Conservation (phyloP, 169 alveolate species). For the Eimeria necatrix region DNA sequence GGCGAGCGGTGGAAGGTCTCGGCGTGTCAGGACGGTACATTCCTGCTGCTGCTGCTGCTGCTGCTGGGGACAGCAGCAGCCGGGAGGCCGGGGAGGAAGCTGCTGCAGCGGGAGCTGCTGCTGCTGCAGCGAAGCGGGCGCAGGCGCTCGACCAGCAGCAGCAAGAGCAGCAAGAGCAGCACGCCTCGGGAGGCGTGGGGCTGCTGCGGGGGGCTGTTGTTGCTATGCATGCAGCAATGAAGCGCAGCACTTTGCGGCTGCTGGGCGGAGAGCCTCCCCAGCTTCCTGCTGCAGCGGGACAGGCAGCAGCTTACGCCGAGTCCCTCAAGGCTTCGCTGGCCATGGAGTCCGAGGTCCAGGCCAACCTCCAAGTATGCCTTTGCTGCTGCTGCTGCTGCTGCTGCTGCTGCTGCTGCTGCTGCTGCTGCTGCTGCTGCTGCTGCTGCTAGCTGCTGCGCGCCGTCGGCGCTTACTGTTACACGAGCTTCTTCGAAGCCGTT, state of each 20-base stretch:
- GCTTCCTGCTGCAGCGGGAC: neutral
- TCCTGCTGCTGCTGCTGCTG: constrained; percentile 54
- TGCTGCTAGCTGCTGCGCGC: constrained; percentile 29
- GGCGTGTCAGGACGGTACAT: constrained; percentile 70
- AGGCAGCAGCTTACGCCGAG: constrained; percentile 14
- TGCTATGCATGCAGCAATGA: constrained; percentile 38
- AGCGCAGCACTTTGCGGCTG: constrained; percentile 45
- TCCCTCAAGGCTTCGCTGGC: constrained; percentile 38
- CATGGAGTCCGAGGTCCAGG: constrained; percentile 41
- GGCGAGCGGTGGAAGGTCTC: constrained; percentile 55
- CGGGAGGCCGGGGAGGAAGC: neutral
- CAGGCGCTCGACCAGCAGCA: neutral
- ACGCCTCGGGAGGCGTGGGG: constrained; percentile 22
- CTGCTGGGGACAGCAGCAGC: neutral
- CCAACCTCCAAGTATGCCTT: constrained; percentile 21
- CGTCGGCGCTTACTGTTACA: neutral
- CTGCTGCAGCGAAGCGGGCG: neutral
- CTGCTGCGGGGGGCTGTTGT: neutral
- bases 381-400: constrained; percentile 38
- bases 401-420: neutral
- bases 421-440: constrained; percentile 1
- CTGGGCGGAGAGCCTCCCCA: constrained; percentile 13
- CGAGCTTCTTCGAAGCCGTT: neutral
- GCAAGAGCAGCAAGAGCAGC: constrained; percentile 35
- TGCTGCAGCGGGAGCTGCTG: neutral